A percentile compares a stretch with the other conserved stretches of the same genome.
Conservation (phyloP, 257 asterid genomes). For the Pogostemon cablin region DNA sequence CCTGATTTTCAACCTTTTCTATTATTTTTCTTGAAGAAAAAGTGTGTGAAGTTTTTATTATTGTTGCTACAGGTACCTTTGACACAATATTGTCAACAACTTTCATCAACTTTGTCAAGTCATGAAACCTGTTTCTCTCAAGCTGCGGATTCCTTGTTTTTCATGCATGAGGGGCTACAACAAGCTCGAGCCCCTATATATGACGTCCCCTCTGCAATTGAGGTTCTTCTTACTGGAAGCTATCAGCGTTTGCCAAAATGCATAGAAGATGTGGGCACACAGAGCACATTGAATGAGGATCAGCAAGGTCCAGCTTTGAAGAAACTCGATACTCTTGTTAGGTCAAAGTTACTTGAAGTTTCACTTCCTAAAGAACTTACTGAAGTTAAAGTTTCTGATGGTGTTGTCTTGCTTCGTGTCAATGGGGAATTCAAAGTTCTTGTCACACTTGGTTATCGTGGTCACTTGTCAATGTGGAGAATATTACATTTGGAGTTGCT, state of each 20-base stretch:
- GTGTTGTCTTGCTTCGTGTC: conserved; percentile 84
- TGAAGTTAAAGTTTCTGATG: conserved; percentile 76
- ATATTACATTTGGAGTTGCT: conserved; percentile 95
- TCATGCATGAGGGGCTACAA: conserved; percentile 98
- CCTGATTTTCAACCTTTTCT: conserved; percentile 13
- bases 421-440: conserved; percentile 97
- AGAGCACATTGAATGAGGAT: conserved; percentile 65
- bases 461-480: conserved; percentile 96
- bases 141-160: conserved; percentile 98
- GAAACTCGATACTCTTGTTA: conserved; percentile 85
- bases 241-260: conserved; percentile 93
- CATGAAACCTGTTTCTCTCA: conserved; percentile 97
- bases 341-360: conserved; percentile 84
- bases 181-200: conserved; percentile 99
- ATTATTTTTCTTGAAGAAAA: conserved; percentile 16
- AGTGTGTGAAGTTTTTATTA: neutral
- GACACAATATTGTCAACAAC: conserved; percentile 91
- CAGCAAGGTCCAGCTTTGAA: conserved; percentile 80
- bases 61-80: conserved; percentile 79
- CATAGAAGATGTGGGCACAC: conserved; percentile 81
- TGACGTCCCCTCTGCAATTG: conserved; percentile 96
- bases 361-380: conserved; percentile 83
- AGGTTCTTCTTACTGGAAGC: conserved; percentile 82
- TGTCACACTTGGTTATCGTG: conserved; percentile 96
- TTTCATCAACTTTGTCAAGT: conserved; percentile 82